Conservation (phyloP, 257 asterid genomes). For the Rehmannia glutinosa region DNA sequence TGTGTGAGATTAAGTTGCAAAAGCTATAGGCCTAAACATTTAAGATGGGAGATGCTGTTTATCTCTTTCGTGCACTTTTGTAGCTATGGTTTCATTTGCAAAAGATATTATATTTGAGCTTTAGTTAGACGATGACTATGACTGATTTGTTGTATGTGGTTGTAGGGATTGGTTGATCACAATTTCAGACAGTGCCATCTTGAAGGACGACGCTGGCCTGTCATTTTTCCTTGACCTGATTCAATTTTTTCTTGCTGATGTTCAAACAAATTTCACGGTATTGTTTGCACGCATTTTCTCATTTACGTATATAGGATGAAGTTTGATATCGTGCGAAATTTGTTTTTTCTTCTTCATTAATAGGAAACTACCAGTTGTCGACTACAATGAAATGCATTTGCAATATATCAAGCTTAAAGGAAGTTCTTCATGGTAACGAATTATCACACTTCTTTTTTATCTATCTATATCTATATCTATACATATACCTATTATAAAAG, state of each 20-base stretch:
- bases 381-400: constrained; percentile 21
- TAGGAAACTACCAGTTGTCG: constrained; percentile 31
- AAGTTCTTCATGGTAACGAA: constrained; percentile 52
- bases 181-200: constrained; percentile 25
- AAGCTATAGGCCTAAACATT: neutral
- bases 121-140: too few species aligned
- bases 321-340: neutral
- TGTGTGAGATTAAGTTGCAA: too few species aligned
- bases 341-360: neutral
- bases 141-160: neutral
- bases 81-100: neutral
- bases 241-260: constrained; percentile 23
- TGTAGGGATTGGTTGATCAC: constrained; percentile 39
- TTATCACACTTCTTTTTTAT: neutral
- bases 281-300: neutral
- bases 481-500: too few species aligned
- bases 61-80: too few species aligned
- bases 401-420: constrained; percentile 46
- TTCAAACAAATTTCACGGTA: constrained; percentile 15
- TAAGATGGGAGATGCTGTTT: neutral
- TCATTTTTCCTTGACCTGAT: constrained; percentile 36
- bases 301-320: neutral
- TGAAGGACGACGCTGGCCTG: constrained; percentile 32
- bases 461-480: too few species aligned
- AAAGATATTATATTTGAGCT: too few species aligned